Evolutionary conservation across 2,329 filamentous ascomycete genomes (phyloP).

Genomic region (Cryphonectria japonica): DNA sequence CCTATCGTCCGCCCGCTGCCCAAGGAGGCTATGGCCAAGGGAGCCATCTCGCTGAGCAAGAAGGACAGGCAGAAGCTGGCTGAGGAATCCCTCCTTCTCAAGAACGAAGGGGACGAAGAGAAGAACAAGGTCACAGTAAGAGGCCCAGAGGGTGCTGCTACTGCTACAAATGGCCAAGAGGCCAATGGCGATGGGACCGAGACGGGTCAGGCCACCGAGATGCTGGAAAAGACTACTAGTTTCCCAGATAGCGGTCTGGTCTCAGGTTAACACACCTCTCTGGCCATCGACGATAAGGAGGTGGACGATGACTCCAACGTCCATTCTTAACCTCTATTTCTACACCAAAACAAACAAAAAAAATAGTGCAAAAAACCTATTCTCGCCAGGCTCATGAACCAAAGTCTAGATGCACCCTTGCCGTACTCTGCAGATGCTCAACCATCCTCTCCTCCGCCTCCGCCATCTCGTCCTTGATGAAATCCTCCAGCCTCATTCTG

Average conservation of each 20-base stretch:
- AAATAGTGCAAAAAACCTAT: neutral
- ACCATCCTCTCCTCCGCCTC: slow-evolving; percentile 19
- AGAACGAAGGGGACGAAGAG: neutral
- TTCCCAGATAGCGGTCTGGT: slow-evolving; percentile 24
- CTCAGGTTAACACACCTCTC: slow-evolving; percentile 14
- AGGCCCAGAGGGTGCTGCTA: neutral
- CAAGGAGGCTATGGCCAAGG: slow-evolving; percentile 82
- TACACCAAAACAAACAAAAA: neutral
- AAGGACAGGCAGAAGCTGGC: slow-evolving; percentile 59
- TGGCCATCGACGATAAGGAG: neutral
- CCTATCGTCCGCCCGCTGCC: slow-evolving; percentile 85
- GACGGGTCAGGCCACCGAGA: slow-evolving; percentile 10
- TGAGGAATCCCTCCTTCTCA: slow-evolving; percentile 37
- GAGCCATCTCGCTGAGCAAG: slow-evolving; percentile 74
- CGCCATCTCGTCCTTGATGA: slow-evolving; percentile 19
- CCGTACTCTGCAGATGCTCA: slow-evolving; percentile 17
- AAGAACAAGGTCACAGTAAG: neutral
- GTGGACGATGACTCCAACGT: neutral
- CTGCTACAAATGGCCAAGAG: neutral
- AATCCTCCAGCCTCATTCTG: slow-evolving; percentile 16
- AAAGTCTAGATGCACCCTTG: slow-evolving; percentile 13
- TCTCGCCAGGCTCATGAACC: neutral
- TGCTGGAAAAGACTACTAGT: slow-evolving; percentile 23
- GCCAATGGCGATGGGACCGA: slow-evolving; percentile 7
- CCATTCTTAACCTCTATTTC: neutral